Percentiles rank a stretch among this genome's conserved stretches.
These are phyloP conservation scores for Begonia loranthoides DNA, from an alignment of 306 rosid species.

Conservation along the genomic window DNA sequence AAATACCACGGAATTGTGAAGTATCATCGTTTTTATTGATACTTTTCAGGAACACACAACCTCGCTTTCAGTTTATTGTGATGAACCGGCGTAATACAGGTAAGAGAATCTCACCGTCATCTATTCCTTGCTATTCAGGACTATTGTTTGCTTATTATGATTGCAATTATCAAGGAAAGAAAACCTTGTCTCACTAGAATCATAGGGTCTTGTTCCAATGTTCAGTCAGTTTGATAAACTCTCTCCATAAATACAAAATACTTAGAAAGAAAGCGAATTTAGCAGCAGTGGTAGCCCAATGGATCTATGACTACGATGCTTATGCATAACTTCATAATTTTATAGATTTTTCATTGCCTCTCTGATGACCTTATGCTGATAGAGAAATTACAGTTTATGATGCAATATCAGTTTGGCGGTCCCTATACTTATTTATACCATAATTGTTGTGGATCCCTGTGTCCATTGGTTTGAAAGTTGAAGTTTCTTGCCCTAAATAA, in stretches of 20 bases:
- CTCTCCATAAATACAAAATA: background rate
- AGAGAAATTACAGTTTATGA: too few species aligned
- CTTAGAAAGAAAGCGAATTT: too few species aligned
- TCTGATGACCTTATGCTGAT: too few species aligned
- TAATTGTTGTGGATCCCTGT: background rate
- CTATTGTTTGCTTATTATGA: background rate
- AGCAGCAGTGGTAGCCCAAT: too few species aligned
- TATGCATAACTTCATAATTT: too few species aligned
- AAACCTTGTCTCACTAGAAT: background rate
- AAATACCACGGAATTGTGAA: background rate
- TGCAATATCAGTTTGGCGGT: background rate
- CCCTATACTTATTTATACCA: background rate
- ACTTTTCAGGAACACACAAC: conserved; percentile 43
- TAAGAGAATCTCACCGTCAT: conserved; percentile 1
- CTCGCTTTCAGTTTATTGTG: conserved; percentile 79
- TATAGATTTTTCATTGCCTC: too few species aligned
- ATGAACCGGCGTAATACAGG: conserved; percentile 90
- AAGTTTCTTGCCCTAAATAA: background rate
- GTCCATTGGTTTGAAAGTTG: background rate
- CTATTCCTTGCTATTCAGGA: background rate
- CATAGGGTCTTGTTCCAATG: too few species aligned
- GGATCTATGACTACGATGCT: too few species aligned
- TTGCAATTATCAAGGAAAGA: background rate
- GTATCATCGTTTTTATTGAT: background rate
- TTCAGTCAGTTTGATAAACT: background rate